Base-by-base conservation (phyloP, 495 filamentous ascomycete species). In the Penicillium samsonianum region DNA sequence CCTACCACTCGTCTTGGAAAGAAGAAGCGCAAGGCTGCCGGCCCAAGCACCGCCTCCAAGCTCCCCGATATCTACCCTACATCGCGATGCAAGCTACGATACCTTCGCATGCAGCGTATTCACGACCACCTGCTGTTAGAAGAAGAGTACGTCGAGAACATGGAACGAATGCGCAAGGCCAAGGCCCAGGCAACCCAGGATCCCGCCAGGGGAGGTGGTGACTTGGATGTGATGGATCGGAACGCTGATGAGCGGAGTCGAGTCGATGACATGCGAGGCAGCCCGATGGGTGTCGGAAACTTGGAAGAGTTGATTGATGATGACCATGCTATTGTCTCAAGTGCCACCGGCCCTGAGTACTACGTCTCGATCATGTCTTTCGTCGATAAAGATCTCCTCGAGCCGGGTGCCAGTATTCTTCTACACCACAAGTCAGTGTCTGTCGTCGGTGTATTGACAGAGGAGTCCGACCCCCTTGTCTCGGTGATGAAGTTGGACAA, bases 351-450 rank as follows among this genome's bases (percentile, higher is more conserved):
- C 0, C 95, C 94, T 2, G 94, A 99, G 72, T 99, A 97, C 79
- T 99, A 99, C 71, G 94, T 99, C 57, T 96, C 92, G 50, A 99
- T 99, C 82, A 99, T 99, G 94, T 97, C 93, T 40, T 99, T 99
- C 65, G 94, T 99, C 38, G 94, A 99, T 79, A 99, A 99, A 76
- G 94, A 99, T 67, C 83, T 99, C 11, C 84, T 99, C 16, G 94
- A 99, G 73, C 94, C 94, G 5, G 94, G 94, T 51, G 92, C 94
- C 17, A 96, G 91, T 67, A 93, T 99, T 56, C 79, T 99, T 28
- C 79, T 99, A 45, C 94, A 99, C 67, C 94, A 99, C 75, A 99
- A 99, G 76, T 91, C 88, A 19, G 95, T 98, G 31, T 96, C 92
- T 10, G 96, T 99, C 49, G 94, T 99, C 43, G 94, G 94, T 69